Evolutionary conservation across 306 rosid genomes (phyloP).

Genomic region (Coriaria nepalensis): DNA sequence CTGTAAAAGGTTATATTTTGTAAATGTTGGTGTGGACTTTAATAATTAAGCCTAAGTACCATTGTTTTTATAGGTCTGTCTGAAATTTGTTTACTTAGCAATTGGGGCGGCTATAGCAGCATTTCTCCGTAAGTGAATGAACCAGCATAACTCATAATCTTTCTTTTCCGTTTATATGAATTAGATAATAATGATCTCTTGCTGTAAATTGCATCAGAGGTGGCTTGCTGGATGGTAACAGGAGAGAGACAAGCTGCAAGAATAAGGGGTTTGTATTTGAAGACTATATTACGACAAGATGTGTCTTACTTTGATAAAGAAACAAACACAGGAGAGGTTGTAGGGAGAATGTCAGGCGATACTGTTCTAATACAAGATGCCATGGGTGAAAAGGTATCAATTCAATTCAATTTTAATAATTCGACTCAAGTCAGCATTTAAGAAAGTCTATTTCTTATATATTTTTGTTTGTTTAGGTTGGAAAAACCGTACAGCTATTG

Average conservation of each 20-base stretch:
- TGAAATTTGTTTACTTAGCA: slow-evolving; percentile 63
- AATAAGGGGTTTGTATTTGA: slow-evolving; percentile 73
- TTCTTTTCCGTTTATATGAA: background rate
- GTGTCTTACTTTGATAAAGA: slow-evolving; percentile 73
- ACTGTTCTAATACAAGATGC: slow-evolving; percentile 93
- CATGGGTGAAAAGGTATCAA: slow-evolving; percentile 81
- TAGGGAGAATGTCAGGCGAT: slow-evolving; percentile 90
- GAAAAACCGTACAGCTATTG: slow-evolving; percentile 52
- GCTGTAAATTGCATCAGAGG: slow-evolving; percentile 39
- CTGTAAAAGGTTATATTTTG: no score
- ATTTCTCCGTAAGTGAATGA: slow-evolving; percentile 48
- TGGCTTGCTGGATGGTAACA: slow-evolving; percentile 78
- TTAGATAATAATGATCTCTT: no score
- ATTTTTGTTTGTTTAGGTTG: slow-evolving; percentile 43
- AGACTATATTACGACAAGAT: slow-evolving; percentile 76
- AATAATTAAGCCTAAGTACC: no score
- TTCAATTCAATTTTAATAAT: background rate
- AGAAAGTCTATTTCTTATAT: background rate
- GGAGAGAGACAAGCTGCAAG: slow-evolving; percentile 93
- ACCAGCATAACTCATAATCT: background rate
- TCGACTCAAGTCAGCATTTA: background rate
- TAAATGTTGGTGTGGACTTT: no score
- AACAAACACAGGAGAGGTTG: slow-evolving; percentile 80
- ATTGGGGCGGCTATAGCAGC: slow-evolving; percentile 46
- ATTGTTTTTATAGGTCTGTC: slow-evolving; percentile 30